Evolutionary conservation across 495 filamentous ascomycete genomes (phyloP).

Genomic region (Trichoderma reesei): DNA sequence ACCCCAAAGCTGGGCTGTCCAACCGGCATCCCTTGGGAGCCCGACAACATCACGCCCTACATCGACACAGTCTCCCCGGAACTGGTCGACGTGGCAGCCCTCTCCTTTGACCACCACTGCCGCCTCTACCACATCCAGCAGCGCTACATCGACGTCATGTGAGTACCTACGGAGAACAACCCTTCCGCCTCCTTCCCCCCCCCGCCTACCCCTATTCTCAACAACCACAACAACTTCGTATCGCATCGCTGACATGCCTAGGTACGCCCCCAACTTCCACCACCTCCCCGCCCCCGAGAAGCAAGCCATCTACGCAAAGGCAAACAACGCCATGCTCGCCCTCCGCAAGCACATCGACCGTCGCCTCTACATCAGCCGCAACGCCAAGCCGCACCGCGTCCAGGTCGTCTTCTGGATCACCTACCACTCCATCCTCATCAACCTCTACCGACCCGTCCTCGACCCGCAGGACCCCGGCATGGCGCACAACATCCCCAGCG

Average conservation of each 20-base stretch:
- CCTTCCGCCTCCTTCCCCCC: too few species aligned
- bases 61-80: background rate
- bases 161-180: too few species aligned
- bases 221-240: too few species aligned
- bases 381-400: background rate
- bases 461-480: background rate
- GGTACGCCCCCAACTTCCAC: background rate
- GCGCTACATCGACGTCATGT: constrained; percentile 1
- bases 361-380: constrained; percentile 4
- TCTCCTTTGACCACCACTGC: constrained; percentile 9
- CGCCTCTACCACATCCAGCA: background rate
- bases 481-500: background rate
- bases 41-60: background rate
- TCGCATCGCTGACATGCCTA: too few species aligned
- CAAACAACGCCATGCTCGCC: background rate
- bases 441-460: constrained; percentile 2
- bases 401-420: constrained; percentile 11
- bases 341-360: constrained; percentile 3
- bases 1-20: constrained; percentile 3
- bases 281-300: background rate
- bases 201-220: too few species aligned
- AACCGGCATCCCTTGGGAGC: background rate
- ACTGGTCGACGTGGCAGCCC: background rate
- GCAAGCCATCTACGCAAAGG: background rate
- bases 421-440: constrained; percentile 1